Evolutionary conservation across 2,329 filamentous ascomycete species (phyloP).

Genomic region (Orbilia javanica): DNA sequence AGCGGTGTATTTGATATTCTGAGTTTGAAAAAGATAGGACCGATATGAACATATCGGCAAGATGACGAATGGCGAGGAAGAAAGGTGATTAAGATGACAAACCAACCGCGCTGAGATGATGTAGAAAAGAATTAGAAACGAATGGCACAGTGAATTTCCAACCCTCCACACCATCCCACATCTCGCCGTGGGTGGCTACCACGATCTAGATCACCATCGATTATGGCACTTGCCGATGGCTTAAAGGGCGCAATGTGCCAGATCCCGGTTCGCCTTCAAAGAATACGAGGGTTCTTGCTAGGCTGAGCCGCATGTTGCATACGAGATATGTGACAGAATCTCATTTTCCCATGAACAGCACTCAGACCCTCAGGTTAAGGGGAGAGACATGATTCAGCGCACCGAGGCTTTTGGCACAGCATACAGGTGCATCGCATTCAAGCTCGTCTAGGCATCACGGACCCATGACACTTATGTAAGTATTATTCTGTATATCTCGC

Average conservation of each 20-base stretch:
- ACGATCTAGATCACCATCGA: conserved; percentile 41
- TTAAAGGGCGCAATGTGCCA: conserved; percentile 40
- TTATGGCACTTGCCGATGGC: conserved; percentile 48
- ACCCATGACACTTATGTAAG: conserved; percentile 47
- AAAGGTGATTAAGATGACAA: conserved; percentile 27
- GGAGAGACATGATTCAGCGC: conserved; percentile 41
- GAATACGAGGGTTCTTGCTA: conserved; percentile 37
- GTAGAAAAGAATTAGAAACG: conserved; percentile 7
- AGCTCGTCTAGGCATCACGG: conserved; percentile 33
- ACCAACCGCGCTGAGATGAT: conserved; percentile 1
- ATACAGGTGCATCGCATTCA: conserved; percentile 27
- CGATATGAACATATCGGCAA: conserved; percentile 20
- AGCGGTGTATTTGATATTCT: conserved; percentile 20
- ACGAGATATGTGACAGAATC: conserved; percentile 25
- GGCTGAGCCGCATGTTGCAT: conserved; percentile 50
- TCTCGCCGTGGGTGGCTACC: background rate
- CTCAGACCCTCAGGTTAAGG: conserved; percentile 12
- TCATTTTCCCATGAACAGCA: conserved; percentile 14
- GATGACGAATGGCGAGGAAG: conserved; percentile 12
- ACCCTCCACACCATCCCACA: background rate
- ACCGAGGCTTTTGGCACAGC: conserved; percentile 24
- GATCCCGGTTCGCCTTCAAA: conserved; percentile 19
- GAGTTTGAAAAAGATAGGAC: conserved; percentile 23
- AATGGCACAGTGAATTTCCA: background rate
- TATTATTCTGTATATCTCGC: conserved; percentile 55